Conservation (phyloP, 2,329 filamentous ascomycete genomes). For the Trichoderma arundinaceum region DNA sequence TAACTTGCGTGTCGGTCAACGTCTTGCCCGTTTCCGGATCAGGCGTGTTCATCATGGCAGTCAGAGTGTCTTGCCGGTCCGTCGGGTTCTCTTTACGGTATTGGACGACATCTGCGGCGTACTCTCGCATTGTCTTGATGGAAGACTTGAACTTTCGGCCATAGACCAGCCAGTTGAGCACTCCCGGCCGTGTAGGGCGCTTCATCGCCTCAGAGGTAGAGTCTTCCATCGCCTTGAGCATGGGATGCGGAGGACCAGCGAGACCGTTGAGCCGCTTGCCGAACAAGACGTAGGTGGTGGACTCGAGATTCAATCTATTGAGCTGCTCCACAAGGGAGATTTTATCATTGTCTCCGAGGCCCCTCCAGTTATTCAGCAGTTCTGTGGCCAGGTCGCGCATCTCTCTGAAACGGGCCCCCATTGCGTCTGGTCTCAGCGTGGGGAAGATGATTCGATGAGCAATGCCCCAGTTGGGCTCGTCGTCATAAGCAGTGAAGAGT, state of each 20-base stretch:
- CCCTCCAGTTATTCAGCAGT: constrained; percentile 57
- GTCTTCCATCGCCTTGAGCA: constrained; percentile 60
- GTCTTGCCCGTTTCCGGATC: constrained; percentile 66
- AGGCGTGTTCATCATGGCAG: constrained; percentile 61
- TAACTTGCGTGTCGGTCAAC: constrained; percentile 64
- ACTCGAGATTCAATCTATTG: constrained; percentile 59
- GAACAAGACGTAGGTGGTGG: constrained; percentile 56
- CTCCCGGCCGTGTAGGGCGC: constrained; percentile 56
- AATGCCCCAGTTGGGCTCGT: constrained; percentile 57
- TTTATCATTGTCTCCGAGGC: constrained; percentile 44
- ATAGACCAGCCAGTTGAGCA: constrained; percentile 60
- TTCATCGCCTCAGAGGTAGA: constrained; percentile 62
- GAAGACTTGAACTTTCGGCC: constrained; percentile 59
- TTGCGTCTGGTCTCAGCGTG: constrained; percentile 44
- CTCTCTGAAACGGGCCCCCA: constrained; percentile 51
- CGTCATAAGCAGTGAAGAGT: constrained; percentile 58
- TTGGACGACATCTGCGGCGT: constrained; percentile 62
- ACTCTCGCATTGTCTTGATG: constrained; percentile 60
- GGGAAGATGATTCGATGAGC: constrained; percentile 60
- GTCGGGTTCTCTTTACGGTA: constrained; percentile 59
- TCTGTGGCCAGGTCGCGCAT: constrained; percentile 57
- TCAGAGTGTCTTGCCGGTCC: constrained; percentile 64
- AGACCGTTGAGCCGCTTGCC: constrained; percentile 57
- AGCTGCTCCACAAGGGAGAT: constrained; percentile 57
- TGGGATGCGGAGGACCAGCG: constrained; percentile 52